A percentile compares a stretch with the other conserved stretches of the same genome.
phyloP scores from a whole-genome alignment of 345 rosid genomes.

The Sonneratia alba region DNA sequence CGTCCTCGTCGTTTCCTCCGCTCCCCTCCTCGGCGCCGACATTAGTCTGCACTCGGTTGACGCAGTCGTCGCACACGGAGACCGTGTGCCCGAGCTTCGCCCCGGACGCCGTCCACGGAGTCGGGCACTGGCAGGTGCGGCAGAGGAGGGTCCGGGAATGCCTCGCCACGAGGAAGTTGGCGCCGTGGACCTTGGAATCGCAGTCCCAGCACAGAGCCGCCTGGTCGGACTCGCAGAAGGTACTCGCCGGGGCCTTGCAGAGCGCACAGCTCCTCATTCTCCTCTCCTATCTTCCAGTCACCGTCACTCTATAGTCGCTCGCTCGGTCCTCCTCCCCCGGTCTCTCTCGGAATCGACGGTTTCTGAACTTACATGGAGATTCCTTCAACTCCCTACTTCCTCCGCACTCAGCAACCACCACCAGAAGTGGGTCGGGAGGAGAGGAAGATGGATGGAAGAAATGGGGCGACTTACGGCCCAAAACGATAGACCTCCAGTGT shows the following conservation, averaged over 20 bases:
- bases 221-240: constrained; percentile 60
- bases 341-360: too few species aligned
- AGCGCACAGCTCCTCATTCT: constrained; percentile 50
- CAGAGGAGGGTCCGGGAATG: constrained; percentile 56
- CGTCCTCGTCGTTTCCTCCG: constrained; percentile 13
- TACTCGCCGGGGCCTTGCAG: constrained; percentile 40
- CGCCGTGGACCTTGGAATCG: constrained; percentile 59
- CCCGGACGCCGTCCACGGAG: constrained; percentile 64
- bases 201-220: constrained; percentile 74
- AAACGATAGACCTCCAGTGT: not conserved
- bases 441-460: not conserved
- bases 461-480: not conserved
- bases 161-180: constrained; percentile 74
- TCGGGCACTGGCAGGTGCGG: constrained; percentile 32
- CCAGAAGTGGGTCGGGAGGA: not conserved
- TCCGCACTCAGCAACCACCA: not conserved
- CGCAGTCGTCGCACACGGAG: constrained; percentile 44
- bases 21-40: constrained; percentile 9
- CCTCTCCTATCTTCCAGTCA: not conserved
- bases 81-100: constrained; percentile 40
- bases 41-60: constrained; percentile 2
- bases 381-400: too few species aligned
- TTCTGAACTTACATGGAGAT: too few species aligned
- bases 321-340: too few species aligned
- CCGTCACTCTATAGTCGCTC: too few species aligned